Evolutionary conservation across 1,139 yeast genomes (phyloP).

Genomic region (Suzukiozyma palmioleophila): DNA sequence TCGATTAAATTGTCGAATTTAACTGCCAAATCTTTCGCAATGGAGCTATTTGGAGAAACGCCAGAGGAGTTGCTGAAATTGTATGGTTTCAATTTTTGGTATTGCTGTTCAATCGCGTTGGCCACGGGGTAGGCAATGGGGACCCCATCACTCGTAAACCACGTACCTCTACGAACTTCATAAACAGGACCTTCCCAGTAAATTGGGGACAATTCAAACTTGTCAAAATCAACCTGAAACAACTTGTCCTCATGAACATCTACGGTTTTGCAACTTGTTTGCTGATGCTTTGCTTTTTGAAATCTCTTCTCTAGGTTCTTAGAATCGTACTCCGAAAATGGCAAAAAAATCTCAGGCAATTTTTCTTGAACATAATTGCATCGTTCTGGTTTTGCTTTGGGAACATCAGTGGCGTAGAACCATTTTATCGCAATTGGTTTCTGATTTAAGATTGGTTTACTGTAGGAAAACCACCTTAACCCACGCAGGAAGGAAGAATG

Average conservation of each 20-base stretch:
- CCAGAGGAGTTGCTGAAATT: slow-evolving; percentile 12
- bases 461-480: neutral
- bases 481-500: neutral
- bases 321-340: slow-evolving; percentile 66
- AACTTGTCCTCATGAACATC: slow-evolving; percentile 80
- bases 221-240: slow-evolving; percentile 62
- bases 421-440: slow-evolving; percentile 34
- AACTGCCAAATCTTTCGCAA: slow-evolving; percentile 5
- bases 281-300: slow-evolving; percentile 12
- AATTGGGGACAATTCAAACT: slow-evolving; percentile 57
- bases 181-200: slow-evolving; percentile 90
- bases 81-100: slow-evolving; percentile 31
- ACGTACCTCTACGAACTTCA: slow-evolving; percentile 78
- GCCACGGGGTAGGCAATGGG: slow-evolving; percentile 58
- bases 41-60: slow-evolving; percentile 3
- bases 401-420: slow-evolving; percentile 83
- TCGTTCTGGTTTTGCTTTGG: slow-evolving; percentile 62
- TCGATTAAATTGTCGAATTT: slow-evolving; percentile 2
- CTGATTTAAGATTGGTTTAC: neutral
- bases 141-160: slow-evolving; percentile 64
- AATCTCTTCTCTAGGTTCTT: slow-evolving; percentile 51
- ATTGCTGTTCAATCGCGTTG: slow-evolving; percentile 56
- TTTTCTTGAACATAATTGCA: slow-evolving; percentile 43
- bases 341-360: slow-evolving; percentile 59
- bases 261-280: slow-evolving; percentile 14